A percentile compares a stretch with the other conserved stretches of the same genome.
Conservation (phyloP, 805 yeast genomes). For the Saccharomycopsis malanga region DNA sequence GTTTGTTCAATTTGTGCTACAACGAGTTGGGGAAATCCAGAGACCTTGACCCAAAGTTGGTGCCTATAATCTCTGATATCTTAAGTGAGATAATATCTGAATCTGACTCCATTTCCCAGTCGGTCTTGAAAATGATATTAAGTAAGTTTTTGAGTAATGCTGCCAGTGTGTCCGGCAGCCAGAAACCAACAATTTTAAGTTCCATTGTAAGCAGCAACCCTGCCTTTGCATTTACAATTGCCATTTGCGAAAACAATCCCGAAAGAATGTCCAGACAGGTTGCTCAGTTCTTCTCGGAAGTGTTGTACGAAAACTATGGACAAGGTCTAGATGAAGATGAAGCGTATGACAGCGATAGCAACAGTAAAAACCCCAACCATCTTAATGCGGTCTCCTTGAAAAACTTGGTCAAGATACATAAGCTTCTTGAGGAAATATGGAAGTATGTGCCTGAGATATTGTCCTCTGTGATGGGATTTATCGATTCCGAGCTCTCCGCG, state of each 20-base stretch:
- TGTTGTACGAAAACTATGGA: constrained; percentile 44
- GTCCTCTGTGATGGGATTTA: constrained; percentile 65
- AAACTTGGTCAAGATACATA: constrained; percentile 56
- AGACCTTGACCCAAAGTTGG: constrained; percentile 45
- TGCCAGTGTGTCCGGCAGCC: constrained; percentile 1
- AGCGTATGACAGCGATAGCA: constrained; percentile 16
- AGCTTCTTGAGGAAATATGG: constrained; percentile 64
- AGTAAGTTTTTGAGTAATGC: constrained; percentile 47
- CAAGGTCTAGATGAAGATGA: constrained; percentile 26
- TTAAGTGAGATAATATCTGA: constrained; percentile 70
- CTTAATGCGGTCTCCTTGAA: constrained; percentile 25
- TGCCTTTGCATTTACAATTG: constrained; percentile 57
- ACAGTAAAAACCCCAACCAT: neutral
- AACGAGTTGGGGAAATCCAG: constrained; percentile 32
- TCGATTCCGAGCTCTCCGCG: constrained; percentile 75
- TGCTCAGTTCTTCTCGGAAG: constrained; percentile 75
- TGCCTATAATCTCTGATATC: constrained; percentile 60
- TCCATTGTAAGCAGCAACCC: constrained; percentile 27
- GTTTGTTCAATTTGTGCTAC: constrained; percentile 57
- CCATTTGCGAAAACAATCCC: constrained; percentile 60
- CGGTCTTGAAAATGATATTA: constrained; percentile 55
- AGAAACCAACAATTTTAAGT: neutral
- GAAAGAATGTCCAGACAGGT: constrained; percentile 71
- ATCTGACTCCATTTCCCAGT: constrained; percentile 53
- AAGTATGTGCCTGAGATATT: constrained; percentile 66